Base-by-base conservation (phyloP, 2,329 filamentous ascomycete species). In the Verticillium nubilum region DNA sequence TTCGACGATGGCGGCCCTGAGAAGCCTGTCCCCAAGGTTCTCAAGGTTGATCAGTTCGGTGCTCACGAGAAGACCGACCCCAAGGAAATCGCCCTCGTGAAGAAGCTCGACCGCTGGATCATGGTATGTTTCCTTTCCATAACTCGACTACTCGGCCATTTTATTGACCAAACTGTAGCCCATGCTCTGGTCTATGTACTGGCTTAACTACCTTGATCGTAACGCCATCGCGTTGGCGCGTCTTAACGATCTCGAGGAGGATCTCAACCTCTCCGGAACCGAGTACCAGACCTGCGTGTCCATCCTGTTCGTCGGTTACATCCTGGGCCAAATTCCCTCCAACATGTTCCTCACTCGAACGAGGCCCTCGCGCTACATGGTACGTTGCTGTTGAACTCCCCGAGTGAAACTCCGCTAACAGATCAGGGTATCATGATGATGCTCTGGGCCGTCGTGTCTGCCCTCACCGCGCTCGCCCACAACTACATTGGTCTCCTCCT, bases 11-110 rank as follows among this genome's bases (percentile, higher is more conserved):
- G 61, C 15, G 58, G 59, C 52, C 58, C 59, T 19, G 55, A 64
- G 57, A 64, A 64, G 61, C 59, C 59, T 4, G 53, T 68, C 15
- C 66, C 67, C 23, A 62, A 42, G 23, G 60, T 59, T 13, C 61
- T 61, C 29, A 67, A 61, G 31, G 57, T 62, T 37, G 74, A 76
- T 60, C 75, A 76, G 63, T 75, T 72, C 9, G 74, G 74, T 52
- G 73, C 74, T 6, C 67, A 70, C 59, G 70, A 72, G 62, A 77
- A 77, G 66, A 75, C 73, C 3, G 73, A 76, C 52, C 73, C 73
- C 0, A 72, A 66, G 42, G 74, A 77, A 58, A 77, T 76, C 58
- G 71, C 70, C 2, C 67, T 77, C n/a, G 74, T 77, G 33, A 71
- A 68, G 60, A 76, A 76, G 63, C 66, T 77, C 2, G 74, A 76